Evolutionary conservation across 1,284 basidiomycete species (phyloP).

Genomic region (Porodaedalea pini): DNA sequence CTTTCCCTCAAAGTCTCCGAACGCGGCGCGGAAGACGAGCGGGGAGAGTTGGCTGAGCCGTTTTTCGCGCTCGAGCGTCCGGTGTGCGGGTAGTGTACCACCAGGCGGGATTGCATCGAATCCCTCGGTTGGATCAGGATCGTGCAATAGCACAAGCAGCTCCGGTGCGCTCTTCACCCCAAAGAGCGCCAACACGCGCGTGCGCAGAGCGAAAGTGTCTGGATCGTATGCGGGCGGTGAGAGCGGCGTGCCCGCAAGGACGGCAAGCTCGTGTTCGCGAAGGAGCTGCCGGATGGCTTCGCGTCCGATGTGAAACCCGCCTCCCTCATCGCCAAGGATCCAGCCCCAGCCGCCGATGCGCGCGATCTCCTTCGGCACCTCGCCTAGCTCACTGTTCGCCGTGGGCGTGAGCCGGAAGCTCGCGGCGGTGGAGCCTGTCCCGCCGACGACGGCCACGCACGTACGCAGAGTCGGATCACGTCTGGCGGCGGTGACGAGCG

Average conservation of each 20-base stretch:
- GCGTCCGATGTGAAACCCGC: slow-evolving; percentile 71
- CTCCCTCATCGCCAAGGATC: slow-evolving; percentile 79
- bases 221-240: slow-evolving; percentile 33
- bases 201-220: slow-evolving; percentile 29
- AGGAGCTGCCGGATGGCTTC: slow-evolving; percentile 67
- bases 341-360: slow-evolving; percentile 79
- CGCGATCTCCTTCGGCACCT: slow-evolving; percentile 53
- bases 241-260: slow-evolving; percentile 37
- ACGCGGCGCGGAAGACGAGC: slow-evolving; percentile 68
- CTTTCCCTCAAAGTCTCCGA: slow-evolving; percentile 41
- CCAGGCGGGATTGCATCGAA: not conserved
- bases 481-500: slow-evolving; percentile 42
- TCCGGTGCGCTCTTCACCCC: slow-evolving; percentile 56
- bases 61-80: slow-evolving; percentile 56
- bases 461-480: slow-evolving; percentile 48
- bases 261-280: slow-evolving; percentile 49
- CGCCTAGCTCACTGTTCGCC: slow-evolving; percentile 29
- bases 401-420: not conserved
- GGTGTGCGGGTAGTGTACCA: slow-evolving; percentile 33
- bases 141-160: slow-evolving; percentile 59
- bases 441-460: slow-evolving; percentile 64
- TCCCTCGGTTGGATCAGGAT: slow-evolving; percentile 34
- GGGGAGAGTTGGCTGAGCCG: slow-evolving; percentile 69
- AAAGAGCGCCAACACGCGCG: slow-evolving; percentile 50
- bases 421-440: slow-evolving; percentile 53